Percentiles rank a stretch among this genome's conserved stretches.
Evolutionary conservation across 257 asterid genomes (phyloP).

Genomic region (Primulina tabacum): DNA sequence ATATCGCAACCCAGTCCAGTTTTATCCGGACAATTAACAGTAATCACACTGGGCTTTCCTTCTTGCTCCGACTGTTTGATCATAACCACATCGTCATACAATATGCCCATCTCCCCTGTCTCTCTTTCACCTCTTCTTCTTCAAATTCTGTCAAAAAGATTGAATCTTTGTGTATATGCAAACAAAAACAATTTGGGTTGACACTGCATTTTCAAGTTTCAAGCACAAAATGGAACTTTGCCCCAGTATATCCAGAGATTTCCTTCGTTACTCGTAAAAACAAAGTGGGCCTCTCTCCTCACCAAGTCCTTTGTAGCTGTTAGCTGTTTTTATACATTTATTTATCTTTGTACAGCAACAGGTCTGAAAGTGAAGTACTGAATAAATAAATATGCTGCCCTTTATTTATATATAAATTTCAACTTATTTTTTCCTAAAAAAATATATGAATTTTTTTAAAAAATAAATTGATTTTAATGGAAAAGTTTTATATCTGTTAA

Average conservation of each 20-base stretch:
- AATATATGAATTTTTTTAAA: too few relatives aligned
- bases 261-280: background rate
- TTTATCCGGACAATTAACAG: constrained; percentile 87
- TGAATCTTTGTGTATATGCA: constrained; percentile 9
- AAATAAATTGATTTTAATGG: too few relatives aligned
- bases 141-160: constrained; percentile 2
- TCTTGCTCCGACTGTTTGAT: constrained; percentile 58
- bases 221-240: constrained; percentile 13
- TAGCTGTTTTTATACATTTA: constrained; percentile 2
- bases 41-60: constrained; percentile 73
- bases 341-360: constrained; percentile 24
- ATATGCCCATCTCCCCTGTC: constrained; percentile 43
- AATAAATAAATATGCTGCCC: background rate
- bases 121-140: background rate
- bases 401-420: too few relatives aligned
- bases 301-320: constrained; percentile 9
- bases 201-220: background rate
- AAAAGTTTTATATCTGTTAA: too few relatives aligned
- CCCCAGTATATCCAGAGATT: constrained; percentile 13
- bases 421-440: too few relatives aligned
- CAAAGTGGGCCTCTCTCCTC: constrained; percentile 13
- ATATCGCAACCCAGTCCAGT: constrained; percentile 91
- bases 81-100: constrained; percentile 72
- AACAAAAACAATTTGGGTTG: constrained; percentile 21
- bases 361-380: constrained; percentile 28